These are phyloP conservation scores for Eutrema salsugineum DNA, from an alignment of 441 rosid species.

Conservation along the genomic window DNA sequence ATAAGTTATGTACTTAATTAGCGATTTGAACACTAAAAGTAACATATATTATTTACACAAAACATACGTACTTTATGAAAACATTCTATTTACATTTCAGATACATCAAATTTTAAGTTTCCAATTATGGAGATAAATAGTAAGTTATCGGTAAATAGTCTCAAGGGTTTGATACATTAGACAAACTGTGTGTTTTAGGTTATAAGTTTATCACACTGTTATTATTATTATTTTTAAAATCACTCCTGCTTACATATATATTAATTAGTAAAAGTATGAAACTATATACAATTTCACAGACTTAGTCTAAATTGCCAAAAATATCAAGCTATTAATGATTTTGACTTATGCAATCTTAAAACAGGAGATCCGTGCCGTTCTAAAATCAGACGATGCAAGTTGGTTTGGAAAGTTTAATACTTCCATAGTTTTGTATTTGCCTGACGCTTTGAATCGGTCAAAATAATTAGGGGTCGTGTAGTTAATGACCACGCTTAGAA, in stretches of 20 bases:
- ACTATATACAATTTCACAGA: background rate
- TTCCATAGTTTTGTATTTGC: constrained; percentile 3
- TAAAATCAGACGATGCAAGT: constrained; percentile 17
- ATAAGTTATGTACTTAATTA: background rate
- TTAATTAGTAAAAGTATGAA: background rate
- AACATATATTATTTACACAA: background rate
- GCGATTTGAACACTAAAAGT: background rate
- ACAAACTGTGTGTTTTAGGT: background rate
- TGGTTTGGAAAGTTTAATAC: constrained; percentile 14
- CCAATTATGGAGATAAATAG: background rate
- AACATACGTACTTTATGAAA: background rate
- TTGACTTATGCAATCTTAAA: constrained; percentile 19
- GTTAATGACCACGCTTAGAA: background rate
- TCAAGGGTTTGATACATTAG: background rate
- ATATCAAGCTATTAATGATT: constrained; percentile 13
- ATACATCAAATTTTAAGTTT: background rate
- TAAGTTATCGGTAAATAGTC: background rate
- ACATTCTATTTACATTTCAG: background rate
- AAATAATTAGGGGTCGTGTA: background rate
- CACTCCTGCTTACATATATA: too few relatives aligned
- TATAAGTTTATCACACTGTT: background rate
- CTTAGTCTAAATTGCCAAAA: constrained; percentile 2
- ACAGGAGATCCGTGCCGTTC: constrained; percentile 26
- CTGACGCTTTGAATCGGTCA: constrained; percentile 25
- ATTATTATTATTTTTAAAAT: too few relatives aligned